These are phyloP conservation scores for Solanum arcanum DNA, from an alignment of 257 asterid genomes.

Conservation along the genomic window DNA sequence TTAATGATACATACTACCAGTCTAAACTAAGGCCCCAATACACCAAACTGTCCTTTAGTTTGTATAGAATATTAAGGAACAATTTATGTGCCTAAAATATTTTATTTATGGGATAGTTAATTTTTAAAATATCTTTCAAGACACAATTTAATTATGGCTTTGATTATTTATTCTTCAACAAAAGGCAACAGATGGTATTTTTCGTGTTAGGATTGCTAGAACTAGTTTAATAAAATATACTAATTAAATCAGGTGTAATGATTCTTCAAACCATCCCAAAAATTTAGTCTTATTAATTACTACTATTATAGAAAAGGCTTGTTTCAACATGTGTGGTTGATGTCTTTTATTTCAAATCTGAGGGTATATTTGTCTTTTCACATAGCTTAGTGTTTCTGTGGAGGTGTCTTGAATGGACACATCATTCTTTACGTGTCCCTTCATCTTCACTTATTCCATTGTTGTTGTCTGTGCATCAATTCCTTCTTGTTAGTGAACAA, in stretches of 20 bases:
- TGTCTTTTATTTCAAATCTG: no score
- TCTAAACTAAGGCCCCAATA: background rate
- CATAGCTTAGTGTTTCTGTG: no score
- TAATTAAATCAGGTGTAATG: background rate
- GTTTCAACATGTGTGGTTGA: no score
- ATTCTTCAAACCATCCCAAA: background rate
- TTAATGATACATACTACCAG: background rate
- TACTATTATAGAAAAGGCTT: no score
- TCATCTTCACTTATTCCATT: no score
- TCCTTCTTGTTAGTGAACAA: no score
- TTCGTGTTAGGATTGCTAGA: background rate
- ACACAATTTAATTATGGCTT: background rate
- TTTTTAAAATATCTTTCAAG: background rate
- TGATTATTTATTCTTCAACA: background rate
- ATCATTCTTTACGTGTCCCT: no score
- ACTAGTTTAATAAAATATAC: background rate
- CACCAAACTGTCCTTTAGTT: background rate
- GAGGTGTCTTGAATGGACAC: no score
- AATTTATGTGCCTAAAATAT: background rate
- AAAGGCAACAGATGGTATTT: background rate
- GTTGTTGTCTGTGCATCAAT: no score
- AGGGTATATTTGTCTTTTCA: no score
- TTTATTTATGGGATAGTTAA: background rate
- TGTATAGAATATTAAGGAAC: background rate
- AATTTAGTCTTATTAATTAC: background rate